These are phyloP conservation scores for Rhypophila decipiens DNA, from an alignment of 495 filamentous ascomycete genomes.

Conservation along the genomic window DNA sequence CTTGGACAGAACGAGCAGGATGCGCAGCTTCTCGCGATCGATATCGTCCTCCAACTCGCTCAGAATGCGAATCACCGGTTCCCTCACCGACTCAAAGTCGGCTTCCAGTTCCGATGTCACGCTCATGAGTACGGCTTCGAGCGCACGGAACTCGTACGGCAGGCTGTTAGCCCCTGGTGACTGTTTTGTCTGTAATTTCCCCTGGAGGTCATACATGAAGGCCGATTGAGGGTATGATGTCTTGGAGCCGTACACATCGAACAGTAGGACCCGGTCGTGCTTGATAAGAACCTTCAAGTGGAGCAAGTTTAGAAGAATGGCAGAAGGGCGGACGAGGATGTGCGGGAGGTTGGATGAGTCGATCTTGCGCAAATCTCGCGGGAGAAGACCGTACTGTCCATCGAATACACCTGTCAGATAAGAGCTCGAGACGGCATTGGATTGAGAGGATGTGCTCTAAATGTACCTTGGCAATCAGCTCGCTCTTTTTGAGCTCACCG, in stretches of 20 bases:
- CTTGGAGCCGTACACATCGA: slow-evolving; percentile 91
- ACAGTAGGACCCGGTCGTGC: slow-evolving; percentile 84
- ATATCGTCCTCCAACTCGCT: slow-evolving; percentile 94
- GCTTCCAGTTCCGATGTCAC: slow-evolving; percentile 83
- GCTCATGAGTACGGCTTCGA: slow-evolving; percentile 75
- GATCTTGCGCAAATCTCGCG: slow-evolving; percentile 94
- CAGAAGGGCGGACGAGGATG: slow-evolving; percentile 88
- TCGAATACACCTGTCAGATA: neutral
- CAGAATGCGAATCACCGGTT: slow-evolving; percentile 83
- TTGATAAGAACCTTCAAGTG: slow-evolving; percentile 94
- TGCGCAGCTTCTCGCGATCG: slow-evolving; percentile 84
- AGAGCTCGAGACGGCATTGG: neutral
- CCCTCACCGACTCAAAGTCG: slow-evolving; percentile 87
- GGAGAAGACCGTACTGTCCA: slow-evolving; percentile 81
- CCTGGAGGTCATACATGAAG: slow-evolving; percentile 87
- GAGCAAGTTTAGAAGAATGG: slow-evolving; percentile 90
- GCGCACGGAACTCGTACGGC: slow-evolving; percentile 66
- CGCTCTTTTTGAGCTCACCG: slow-evolving; percentile 94
- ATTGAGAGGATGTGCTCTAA: slow-evolving; percentile 14
- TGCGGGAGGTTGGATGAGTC: slow-evolving; percentile 97
- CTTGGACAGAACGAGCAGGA: slow-evolving; percentile 89
- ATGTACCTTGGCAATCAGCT: slow-evolving; percentile 86
- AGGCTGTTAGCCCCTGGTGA: slow-evolving; percentile 45
- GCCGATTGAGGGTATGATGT: slow-evolving; percentile 91
- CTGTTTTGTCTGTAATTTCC: slow-evolving; percentile 52